Evolutionary conservation across 805 yeast species (phyloP), one percentile per base, ranked within the genome.

Genomic region (Kodamaea fukazawae): DNA sequence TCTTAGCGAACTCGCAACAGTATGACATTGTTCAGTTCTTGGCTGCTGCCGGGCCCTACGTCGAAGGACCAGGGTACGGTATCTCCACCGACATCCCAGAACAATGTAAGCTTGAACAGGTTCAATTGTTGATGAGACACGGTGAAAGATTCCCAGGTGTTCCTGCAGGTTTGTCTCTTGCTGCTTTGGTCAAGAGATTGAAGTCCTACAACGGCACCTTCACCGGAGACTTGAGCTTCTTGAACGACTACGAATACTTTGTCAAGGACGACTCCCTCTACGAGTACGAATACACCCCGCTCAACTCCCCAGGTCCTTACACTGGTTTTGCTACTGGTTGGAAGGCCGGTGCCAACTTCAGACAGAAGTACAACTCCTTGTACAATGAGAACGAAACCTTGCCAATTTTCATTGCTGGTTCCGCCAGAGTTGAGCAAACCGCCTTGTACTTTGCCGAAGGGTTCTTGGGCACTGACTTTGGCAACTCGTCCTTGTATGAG

Each of bases 121-220:
- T 51, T 29, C 57, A 53, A 32, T 47, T 51, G 41, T 29, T 45
- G 36, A 50, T 54, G 37, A 45, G 57, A 37, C 57, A 53, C 30
- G 57, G 57, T 11, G 57, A 53, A 35, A 42, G 57, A 33, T 53
- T 47, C 45, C 56, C 57, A 1, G 50, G 55, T 22, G 45, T 42
- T 32, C 23, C 42, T 26, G 30, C 31, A 10, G 58, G 58, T 4
- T 34, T 40, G 41, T 26, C 20, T 17, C 41, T 46, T 31, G 49
- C 50, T 43, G 38, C 48, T 10, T 38, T 50, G 34, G 35, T 43
- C 45, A 26, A 27, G 25, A 51, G 49, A 41, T 35, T 53, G 29
- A 38, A 43, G 31, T 20, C 38, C 31, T 49, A 49, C 51, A 49
- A 47, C 37, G 43, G 47, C 14, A 43, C 55, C 3, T 46, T 47